Base-by-base conservation (phyloP, 2,329 filamentous ascomycete species). In the Clarireedia paspali region DNA sequence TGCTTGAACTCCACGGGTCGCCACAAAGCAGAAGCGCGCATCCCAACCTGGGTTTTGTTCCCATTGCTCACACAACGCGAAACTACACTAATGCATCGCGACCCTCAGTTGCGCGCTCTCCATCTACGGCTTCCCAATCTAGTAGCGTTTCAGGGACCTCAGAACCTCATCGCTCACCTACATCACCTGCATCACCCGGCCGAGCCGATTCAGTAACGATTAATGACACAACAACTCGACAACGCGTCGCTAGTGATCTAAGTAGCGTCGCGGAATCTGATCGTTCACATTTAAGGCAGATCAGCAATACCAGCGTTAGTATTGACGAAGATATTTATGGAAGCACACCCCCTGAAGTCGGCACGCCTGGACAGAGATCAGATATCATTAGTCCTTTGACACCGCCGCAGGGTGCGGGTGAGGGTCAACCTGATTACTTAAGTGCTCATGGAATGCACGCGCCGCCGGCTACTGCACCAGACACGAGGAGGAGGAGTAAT, bases 301-400 rank as follows among this genome's bases (percentile, higher is more conserved):
- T 66, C 17, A 60, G 56, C 24, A 65, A 68, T 23, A 61, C 63
- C 17, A 61, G 58, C 26, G 61, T 68, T 3, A 62, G 59, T 40
- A 60, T 63, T 1, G 60, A 62, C 46, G 62, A 59, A 4, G 59
- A 50, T 26, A n/a, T 27, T 40, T 44, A 46, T 50, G 30, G 45
- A 1, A 30, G 24, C 39, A 34, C 40, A 10, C 42, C 20, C 17
- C 38, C 53, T 5, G 23, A 36, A 12, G 48, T 30, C n/a, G 14
- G 17, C 9, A 38, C 34, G 20, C 42, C 42, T 6, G 12, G 23
- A 14, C 42, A 47, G 24, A 50, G 38, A 26, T 40, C 34, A 3
- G 55, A 15, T 10, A 20, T 56, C 10, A 51, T 64, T 14, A 63
- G 59, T 55, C 64, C 64, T 3, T 42, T 66, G 15, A 62, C 60